Percentiles rank a stretch among this genome's conserved stretches.
Evolutionary conservation across 2,329 filamentous ascomycete genomes (phyloP).

Genomic region (Alternaria atra): DNA sequence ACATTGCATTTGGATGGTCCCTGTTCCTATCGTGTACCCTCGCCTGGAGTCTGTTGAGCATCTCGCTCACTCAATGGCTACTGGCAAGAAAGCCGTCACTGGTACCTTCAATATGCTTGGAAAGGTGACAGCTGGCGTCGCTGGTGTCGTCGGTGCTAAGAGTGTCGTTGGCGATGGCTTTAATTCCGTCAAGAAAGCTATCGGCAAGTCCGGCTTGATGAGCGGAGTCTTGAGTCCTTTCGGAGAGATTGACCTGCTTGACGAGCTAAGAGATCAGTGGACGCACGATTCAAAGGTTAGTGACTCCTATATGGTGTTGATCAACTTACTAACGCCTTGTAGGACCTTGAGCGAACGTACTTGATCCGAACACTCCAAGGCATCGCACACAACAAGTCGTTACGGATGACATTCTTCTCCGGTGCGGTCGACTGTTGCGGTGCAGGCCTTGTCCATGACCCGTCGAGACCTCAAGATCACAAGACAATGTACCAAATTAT

Average conservation of each 20-base stretch:
- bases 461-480: conserved; percentile 87
- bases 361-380: conserved; percentile 94
- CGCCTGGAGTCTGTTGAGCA: conserved; percentile 91
- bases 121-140: conserved; percentile 93
- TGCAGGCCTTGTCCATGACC: conserved; percentile 93
- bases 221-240: conserved; percentile 95
- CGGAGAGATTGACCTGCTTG: conserved; percentile 91
- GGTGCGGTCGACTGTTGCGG: conserved; percentile 92
- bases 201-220: conserved; percentile 96
- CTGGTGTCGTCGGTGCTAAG: conserved; percentile 94
- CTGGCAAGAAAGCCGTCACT: conserved; percentile 95
- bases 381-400: conserved; percentile 91
- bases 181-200: conserved; percentile 92
- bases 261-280: conserved; percentile 96
- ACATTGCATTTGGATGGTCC: conserved; percentile 96
- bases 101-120: conserved; percentile 96
- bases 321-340: conserved; percentile 17
- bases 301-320: not conserved
- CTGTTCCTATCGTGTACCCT: conserved; percentile 90
- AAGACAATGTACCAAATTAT: conserved; percentile 99
- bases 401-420: conserved; percentile 96
- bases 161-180: conserved; percentile 93
- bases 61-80: conserved; percentile 88
- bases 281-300: conserved; percentile 90
- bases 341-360: conserved; percentile 95